Conservation (phyloP, 306 rosid species). For the Malus asiatica region DNA sequence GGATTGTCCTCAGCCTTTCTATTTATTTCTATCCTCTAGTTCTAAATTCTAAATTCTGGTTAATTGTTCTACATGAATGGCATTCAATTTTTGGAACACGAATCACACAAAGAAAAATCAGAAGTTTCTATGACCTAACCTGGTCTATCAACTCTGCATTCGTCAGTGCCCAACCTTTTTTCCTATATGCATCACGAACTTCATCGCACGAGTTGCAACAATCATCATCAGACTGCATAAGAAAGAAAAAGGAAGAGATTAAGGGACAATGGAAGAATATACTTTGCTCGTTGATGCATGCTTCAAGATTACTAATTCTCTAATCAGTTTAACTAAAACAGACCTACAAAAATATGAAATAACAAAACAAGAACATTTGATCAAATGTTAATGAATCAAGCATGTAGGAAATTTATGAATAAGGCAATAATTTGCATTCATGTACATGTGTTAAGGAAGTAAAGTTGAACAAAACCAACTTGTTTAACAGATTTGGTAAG, state of each 20-base stretch:
- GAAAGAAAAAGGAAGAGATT: neutral
- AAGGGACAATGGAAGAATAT: neutral
- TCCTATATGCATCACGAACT: conserved; percentile 82
- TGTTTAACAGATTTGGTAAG: neutral
- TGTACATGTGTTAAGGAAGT: neutral
- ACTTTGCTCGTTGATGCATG: neutral
- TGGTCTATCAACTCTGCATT: conserved; percentile 82
- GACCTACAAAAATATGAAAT: neutral
- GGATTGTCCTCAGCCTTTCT: no score
- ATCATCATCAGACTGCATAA: conserved; percentile 72
- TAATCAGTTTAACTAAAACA: neutral
- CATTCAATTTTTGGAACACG: no score
- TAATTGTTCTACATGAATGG: no score
- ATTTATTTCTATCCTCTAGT: no score
- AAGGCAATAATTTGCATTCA: neutral
- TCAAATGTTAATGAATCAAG: neutral
- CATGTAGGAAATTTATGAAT: neutral
- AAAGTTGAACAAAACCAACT: neutral
- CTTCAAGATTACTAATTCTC: neutral
- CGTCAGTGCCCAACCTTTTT: conserved; percentile 83
- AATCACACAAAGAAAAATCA: conserved; percentile 2
- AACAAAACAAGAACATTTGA: neutral
- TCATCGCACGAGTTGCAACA: conserved; percentile 93
- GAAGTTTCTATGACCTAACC: conserved; percentile 38
- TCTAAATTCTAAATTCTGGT: no score